Evolutionary conservation across 345 rosid species (phyloP).

Genomic region (Isatis tinctoria): DNA sequence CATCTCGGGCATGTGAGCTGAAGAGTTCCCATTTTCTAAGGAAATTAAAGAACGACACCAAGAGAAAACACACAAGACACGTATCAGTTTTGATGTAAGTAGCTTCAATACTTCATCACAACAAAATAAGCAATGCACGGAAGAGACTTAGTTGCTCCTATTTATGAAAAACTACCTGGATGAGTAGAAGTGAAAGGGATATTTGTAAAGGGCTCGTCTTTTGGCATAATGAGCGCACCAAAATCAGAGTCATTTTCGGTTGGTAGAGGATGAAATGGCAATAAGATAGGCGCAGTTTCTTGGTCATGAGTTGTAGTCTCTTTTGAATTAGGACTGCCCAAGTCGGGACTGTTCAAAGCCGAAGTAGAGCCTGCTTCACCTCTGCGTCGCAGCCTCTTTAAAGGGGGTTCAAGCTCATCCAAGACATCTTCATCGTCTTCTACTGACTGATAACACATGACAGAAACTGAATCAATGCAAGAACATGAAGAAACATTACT

Average conservation of each 20-base stretch:
- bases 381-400: slow-evolving; percentile 64
- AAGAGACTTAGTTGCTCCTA: not conserved
- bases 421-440: slow-evolving; percentile 23
- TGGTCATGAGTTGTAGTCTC: slow-evolving; percentile 35
- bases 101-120: not conserved
- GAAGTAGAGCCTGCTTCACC: slow-evolving; percentile 43
- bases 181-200: not conserved
- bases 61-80: not conserved
- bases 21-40: slow-evolving; percentile 18
- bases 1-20: slow-evolving; percentile 23
- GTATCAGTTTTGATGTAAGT: not conserved
- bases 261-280: slow-evolving; percentile 14
- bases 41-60: slow-evolving; percentile 35
- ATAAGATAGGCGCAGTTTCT: slow-evolving; percentile 1
- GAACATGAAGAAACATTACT: not conserved
- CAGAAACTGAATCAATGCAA: slow-evolving; percentile 9
- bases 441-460: not conserved
- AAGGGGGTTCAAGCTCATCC: slow-evolving; percentile 52
- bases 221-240: not conserved
- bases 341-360: slow-evolving; percentile 24
- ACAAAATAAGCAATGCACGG: not conserved
- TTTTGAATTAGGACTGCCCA: slow-evolving; percentile 25
- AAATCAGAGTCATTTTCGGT: not conserved
- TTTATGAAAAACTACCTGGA: not conserved
- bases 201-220: not conserved